Conservation (phyloP, 2,329 filamentous ascomycete genomes). For the Hirsutella thompsonii region DNA sequence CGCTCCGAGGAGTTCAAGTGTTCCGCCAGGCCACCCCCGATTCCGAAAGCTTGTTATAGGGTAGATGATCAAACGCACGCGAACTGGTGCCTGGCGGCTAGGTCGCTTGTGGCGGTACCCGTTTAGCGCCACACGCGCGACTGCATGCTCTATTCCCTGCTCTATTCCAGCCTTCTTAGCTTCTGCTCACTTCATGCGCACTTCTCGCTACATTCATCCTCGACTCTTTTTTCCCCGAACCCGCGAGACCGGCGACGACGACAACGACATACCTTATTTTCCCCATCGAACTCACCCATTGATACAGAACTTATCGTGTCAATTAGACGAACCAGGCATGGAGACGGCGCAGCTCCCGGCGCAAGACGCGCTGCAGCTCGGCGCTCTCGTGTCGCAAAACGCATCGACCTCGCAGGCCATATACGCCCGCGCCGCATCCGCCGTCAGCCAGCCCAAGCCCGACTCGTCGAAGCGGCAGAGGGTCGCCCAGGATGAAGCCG, state of each 20-base stretch:
- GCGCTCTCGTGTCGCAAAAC: conserved; percentile 21
- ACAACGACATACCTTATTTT: background rate
- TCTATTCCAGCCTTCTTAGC: conserved; percentile 11
- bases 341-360: conserved; percentile 16
- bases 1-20: too few species aligned
- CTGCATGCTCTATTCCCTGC: too few species aligned
- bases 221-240: too few species aligned
- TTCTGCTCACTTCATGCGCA: too few species aligned
- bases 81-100: too few species aligned
- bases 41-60: too few species aligned
- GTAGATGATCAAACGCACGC: too few species aligned
- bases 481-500: conserved; percentile 15
- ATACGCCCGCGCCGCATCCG: conserved; percentile 13
- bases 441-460: conserved; percentile 10
- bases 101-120: background rate
- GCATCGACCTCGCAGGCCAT: conserved; percentile 18
- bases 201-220: background rate
- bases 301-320: conserved; percentile 7
- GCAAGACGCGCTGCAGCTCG: conserved; percentile 20
- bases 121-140: conserved; percentile 18
- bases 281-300: conserved; percentile 5
- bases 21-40: too few species aligned
- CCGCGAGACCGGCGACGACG: too few species aligned
- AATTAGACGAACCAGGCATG: conserved; percentile 12
- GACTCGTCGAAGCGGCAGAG: conserved; percentile 28